Percentiles rank a stretch among this genome's conserved stretches.
These are phyloP conservation scores for Metarhizium brunneum DNA, from an alignment of 2,329 filamentous ascomycete species.

Conservation along the genomic window DNA sequence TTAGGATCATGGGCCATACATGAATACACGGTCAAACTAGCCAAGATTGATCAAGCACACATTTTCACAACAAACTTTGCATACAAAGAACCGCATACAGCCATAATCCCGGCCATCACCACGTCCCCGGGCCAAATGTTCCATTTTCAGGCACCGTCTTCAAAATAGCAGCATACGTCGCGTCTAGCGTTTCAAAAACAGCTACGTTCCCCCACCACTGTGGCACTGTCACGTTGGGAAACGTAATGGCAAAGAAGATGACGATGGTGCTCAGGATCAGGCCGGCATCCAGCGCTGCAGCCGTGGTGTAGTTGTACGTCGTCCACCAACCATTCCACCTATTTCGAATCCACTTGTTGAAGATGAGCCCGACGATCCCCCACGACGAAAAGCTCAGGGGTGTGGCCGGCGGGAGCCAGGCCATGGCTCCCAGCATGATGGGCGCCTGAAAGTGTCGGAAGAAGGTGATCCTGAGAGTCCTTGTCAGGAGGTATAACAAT, in stretches of 20 bases:
- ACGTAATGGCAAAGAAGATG: constrained; percentile 17
- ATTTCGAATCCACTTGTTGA: constrained; percentile 47
- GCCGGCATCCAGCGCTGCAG: constrained; percentile 16
- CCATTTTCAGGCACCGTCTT: constrained; percentile 13
- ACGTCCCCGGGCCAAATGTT: constrained; percentile 23
- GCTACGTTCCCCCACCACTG: constrained; percentile 45
- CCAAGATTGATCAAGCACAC: no score
- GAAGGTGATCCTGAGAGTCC: constrained; percentile 8
- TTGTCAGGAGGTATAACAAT: constrained; percentile 37
- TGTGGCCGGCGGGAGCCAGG: constrained; percentile 14
- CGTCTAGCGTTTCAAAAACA: constrained; percentile 25
- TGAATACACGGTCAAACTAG: no score
- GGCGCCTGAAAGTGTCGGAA: constrained; percentile 40
- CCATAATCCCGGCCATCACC: constrained; percentile 11
- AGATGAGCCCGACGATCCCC: constrained; percentile 47
- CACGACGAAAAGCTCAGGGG: constrained; percentile 50
- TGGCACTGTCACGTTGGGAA: constrained; percentile 26
- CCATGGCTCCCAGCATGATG: constrained; percentile 49
- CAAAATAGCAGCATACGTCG: constrained; percentile 6
- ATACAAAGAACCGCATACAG: no score
- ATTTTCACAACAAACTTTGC: no score
- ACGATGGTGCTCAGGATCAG: constrained; percentile 26
- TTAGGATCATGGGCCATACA: no score
- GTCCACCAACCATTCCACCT: constrained; percentile 51
- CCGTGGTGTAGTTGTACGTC: constrained; percentile 31